Evolutionary conservation across 495 filamentous ascomycete species (phyloP), one percentile per base, ranked within the genome.

Genomic region (Aspergillus steynii): DNA sequence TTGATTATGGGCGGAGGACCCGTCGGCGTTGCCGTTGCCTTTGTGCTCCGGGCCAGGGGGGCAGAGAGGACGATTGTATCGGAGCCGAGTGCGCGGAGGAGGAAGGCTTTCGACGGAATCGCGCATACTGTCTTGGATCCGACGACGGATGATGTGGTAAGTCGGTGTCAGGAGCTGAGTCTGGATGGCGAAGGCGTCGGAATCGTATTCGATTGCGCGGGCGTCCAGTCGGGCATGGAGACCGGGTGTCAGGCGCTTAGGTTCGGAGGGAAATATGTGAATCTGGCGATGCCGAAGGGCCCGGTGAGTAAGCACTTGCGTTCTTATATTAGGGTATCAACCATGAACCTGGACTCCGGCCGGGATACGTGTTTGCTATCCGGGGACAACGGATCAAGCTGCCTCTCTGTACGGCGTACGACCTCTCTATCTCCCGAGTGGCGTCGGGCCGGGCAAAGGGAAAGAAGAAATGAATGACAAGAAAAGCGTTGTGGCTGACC

Each of bases 1-100:
- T 66, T 86, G 29, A 70, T 87, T 46, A 67, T 85, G 8, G 84
- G 84, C 10, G 83, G 78, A 1, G 84, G 84, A 2, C 84, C 84
- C 0, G 85, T 87, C 51, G 83, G 84, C 27, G 72, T 87, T 5
- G 72, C 81, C 4, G 75, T 84, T 27, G 75, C 83, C 32, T 81
- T 80, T 56, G 76, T 74, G 7, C 75, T 87, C 2, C 73, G 66
- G 37, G 82, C 81, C 0, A 72, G 69, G 57, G 79, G 74, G n/a
- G 75, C 77, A 9, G 69, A 77, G 15, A 73, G 68, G 14, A 46
- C 58, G 10, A 14, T 57, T 29, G 62, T 65, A n/a, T 57, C 73
- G 70, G 62, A 61, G 42, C 50, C 55, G 2, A 37, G 29, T 64
- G 5, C 28, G 25, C 37, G 27, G 14, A 32, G 62, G 3, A 34